Base-by-base conservation (phyloP, 2,329 filamentous ascomycete species). In the Aspergillus eucalypticola region DNA sequence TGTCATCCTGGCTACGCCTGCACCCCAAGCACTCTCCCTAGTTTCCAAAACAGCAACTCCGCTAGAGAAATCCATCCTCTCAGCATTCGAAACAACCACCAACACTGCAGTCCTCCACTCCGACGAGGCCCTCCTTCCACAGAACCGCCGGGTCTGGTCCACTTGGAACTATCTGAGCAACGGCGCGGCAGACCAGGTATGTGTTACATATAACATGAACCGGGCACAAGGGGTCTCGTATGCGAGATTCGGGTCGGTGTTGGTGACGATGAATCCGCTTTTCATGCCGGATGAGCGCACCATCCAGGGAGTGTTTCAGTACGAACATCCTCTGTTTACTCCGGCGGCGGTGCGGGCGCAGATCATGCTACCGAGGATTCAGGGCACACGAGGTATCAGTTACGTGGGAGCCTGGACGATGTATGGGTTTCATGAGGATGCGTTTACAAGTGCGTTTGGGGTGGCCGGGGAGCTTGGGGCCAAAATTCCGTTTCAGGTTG, bases 401-500 rank as follows among this genome's bases (percentile, higher is more conserved):
- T 58, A 58, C 23, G 56, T 27, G 5, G 56, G 56, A 5, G 56
- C 56, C 10, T 58, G 56, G 56, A 58, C 56, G 3, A 58, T 38
- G 56, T 58, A 58, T n/a, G 56, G 56, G 25, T 58, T 58, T 17
- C 56, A 58, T 27, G 56, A 58, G 32, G 56, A 58, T 53, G 56
- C 56, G 5, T 53, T 58, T 25, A 53, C 56, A 5, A 58, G 49
- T 41, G 56, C 48, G 8, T 53, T 58, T 25, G 27, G 10, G 5
- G 49, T 53, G 2, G 48, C 23, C 3, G 49, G 7, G n/a, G 49
- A 53, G 38, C 15, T 58, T 23, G 56, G 35, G 3, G 56, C 49
- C 8, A 53, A 15, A 15, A 8, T 58, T 3, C 56, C 56, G 3
- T 58, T 58, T 25, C 17, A 10, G 1, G 46, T 58, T 5, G 56